Base-by-base conservation (phyloP, 163 green algal genomes). In the Scenedesmus sp. region DNA sequence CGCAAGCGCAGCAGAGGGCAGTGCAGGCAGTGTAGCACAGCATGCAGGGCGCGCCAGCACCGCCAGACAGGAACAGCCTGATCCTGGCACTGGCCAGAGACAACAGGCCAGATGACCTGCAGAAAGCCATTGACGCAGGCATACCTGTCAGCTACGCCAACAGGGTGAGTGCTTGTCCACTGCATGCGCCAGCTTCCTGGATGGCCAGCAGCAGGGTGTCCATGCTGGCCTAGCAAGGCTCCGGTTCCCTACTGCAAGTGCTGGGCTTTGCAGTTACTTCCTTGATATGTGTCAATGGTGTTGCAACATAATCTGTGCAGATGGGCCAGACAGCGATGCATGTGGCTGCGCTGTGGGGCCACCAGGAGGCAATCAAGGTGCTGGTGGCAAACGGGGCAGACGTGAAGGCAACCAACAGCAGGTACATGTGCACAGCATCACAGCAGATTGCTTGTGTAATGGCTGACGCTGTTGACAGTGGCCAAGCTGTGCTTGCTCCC, bases 271-370 rank as follows among this genome's bases (percentile, higher is more conserved):
- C 59, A 6, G 3, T 26, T 18, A 76, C 8, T 18, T 70, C 10
- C 18, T 20, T 54, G 7, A 54, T 20, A 46, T 46, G 34, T 46
- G 34, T 20, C 18, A 26, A 54, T 91, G 52, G 23, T 79, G 7
- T 87, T 5, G 20, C 9, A 79, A 55, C 46, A 81, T 81, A 6
- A 73, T 87, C 12, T 60, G 46, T 81, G 88, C 92, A 95, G 93
- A 96, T 96, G 87, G 95, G 95, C 2, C 95, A 97, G 79, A 96
- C 95, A 5, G 94, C 95, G 0, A 91, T 97, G 34, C 95, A 97
- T 64, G 93, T 97, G 9, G 94, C 95, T 8, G 79, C 92, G 0
- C 92, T 95, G 3, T 96, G 96, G 92, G 95, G 95, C 74, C 96
- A 95, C 82, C 67, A 92, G 13, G 84, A 92, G 18, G 92, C 94